These are phyloP conservation scores for Chrysochromulina parva DNA, from an alignment of 78 protist species.

Conservation along the genomic window DNA sequence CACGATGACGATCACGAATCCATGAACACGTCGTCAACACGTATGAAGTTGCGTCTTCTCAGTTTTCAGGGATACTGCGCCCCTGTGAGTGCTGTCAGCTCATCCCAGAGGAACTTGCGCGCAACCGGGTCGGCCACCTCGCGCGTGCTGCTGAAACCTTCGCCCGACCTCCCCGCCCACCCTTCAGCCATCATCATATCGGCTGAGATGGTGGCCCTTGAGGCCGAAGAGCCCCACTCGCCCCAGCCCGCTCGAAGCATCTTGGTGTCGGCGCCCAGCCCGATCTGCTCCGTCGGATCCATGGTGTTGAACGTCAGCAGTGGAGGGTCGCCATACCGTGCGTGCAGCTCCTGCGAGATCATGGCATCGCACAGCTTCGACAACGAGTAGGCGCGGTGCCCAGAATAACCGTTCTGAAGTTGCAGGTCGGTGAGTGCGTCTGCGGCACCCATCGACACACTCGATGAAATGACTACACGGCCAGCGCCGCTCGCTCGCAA, in stretches of 20 bases:
- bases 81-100: neutral
- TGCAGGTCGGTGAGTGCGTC: neutral
- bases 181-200: neutral
- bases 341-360: neutral
- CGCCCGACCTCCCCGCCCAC: neutral
- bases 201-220: neutral
- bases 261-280: neutral
- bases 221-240: neutral
- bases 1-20: too few species aligned
- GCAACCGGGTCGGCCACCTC: neutral
- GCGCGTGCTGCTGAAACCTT: neutral
- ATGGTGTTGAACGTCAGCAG: neutral
- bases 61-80: neutral
- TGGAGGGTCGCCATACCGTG: neutral
- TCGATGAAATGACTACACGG: neutral
- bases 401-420: neutral
- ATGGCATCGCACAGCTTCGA: slow-evolving; percentile 6
- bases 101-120: neutral
- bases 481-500: neutral
- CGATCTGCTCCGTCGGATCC: neutral
- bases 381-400: neutral
- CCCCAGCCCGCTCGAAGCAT: slow-evolving; percentile 26
- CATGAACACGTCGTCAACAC: too few species aligned
- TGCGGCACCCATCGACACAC: neutral
- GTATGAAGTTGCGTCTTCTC: too few species aligned